Evolutionary conservation across 225 moss, liverwort and hornwort species (phyloP), one percentile per base, ranked within the genome.

Genomic region (Marchantia paleacea): DNA sequence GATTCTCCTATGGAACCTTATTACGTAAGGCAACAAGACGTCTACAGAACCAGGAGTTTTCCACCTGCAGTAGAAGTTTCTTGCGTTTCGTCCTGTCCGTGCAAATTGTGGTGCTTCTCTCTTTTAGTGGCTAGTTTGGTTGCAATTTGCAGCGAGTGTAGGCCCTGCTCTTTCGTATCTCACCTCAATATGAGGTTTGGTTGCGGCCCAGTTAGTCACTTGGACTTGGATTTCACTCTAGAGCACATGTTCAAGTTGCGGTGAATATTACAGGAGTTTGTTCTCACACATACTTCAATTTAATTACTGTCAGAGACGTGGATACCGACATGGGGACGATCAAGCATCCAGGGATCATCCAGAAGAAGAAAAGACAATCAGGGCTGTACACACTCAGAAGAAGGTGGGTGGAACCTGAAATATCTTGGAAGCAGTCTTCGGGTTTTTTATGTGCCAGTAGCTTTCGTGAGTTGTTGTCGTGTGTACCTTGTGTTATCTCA

Each of bases 281-380:
- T 5, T 39, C 39, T 39, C 39, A 39, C 47, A 58, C 65, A 7
- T 72, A 18, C 10, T 52, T n/a, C 10, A 50, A 72, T 11, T 70
- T 51, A 7, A 39, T 53, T 29, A 7, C 16, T 39, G 20, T 50
- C 73, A 80, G 80, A 80, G 74, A 22, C 60, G 80, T 15, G 60
- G 73, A 49, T 61, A 7, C 20, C 70, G 54, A 55, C 70, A 72
- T 28, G 75, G 73, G 22, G 83, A 79, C 7, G 83, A 83, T 54
- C 80, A 85, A 71, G 49, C 31, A 22, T 54, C 80, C 19, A 73
- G 83, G 39, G 84, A 80, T 72, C 83, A 85, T 81, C 85, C 88
- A 7, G 88, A 83, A 81, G 82, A 82, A 61, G 88, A 85, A 61
- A 88, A 85, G 54, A 88, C 88, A n/a, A 88, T 88, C 75, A 78